Evolutionary conservation across 305 asterid genomes (phyloP), one percentile per base, ranked within the genome.

Genomic region (Fraxinus angustifolia): DNA sequence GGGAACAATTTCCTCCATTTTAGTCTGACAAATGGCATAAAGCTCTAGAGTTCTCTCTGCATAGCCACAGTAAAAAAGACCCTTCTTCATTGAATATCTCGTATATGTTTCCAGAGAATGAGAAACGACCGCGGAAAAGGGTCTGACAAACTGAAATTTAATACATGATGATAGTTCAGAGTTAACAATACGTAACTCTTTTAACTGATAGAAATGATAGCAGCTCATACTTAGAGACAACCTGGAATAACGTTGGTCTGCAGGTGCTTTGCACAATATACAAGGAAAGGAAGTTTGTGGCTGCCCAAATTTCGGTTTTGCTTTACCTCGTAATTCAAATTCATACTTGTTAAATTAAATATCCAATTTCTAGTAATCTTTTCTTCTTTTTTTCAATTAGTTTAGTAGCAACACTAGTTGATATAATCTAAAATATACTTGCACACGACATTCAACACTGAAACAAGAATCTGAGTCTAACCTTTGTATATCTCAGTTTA

Each of bases 21-120:
- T 90, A 81, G 92, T 83, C 82, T 93, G 99, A 80, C 98, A 93
- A 87, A 90, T 85, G 14, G 89, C 84, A 86, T 91, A 92, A 17
- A 95, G 94, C 87, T 95, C 97, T 12, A 93, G 30, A 88, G 91
- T 73, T 88, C 90, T 83, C 88, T 91, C 98, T 93, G 90, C 87
- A 88, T 40, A 6, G 62, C 85, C 77, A 72, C n/a, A 42, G n/a
- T 42, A 42, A 75, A 23, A 73, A 50, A 84, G 73, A 81, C 30
- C 58, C 2, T 74, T 60, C n/a, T 60, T 53, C 76, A 80, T 62
- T n/a, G 16, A 48, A 3, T 76, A 14, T 65, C 53, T 42, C 4
- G 5, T 36, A 23, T 35, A 48, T 42, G 70, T 78, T 68, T 23
- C 23, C 74, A 31, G 21, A 73, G 75, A 79, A 75, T 76, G 73